Evolutionary conservation across 345 rosid species (phyloP), one percentile per base, ranked within the genome.

Genomic region (Hibiscus mutabilis): DNA sequence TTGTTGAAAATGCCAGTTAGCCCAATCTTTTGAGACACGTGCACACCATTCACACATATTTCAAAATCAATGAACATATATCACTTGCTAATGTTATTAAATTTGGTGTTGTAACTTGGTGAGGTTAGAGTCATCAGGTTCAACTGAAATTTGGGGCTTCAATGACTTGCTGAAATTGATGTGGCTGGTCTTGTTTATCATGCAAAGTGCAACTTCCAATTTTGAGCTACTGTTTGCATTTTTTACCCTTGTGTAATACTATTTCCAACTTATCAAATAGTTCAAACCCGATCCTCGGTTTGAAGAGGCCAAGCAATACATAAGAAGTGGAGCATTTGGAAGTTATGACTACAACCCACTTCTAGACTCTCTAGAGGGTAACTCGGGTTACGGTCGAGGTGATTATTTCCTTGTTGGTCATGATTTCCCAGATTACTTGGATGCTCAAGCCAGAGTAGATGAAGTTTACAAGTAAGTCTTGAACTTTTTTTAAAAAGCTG

Each of bases 381-480:
- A 94, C 82, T 82, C 97, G 16, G 98, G 98, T 53, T 94, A 79
- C 56, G 98, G 98, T 10, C 97, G 95, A 33, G 98, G 98, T 51
- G 98, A 94, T 73, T 94, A 91, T 75, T 94, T 94, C 73, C 89
- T 94, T 46, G 97, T 94, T 63, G 98, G 98, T 40, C 73, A 88
- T 66, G 98, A 94, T 81, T 94, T 94, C 78, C 84, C 93, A 4
- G 79, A 89, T 80, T 94, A 90, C 79, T 78, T 88, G 87, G 97
- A 91, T 64, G 84, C 98, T 63, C 98, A 91, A 79, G 89, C 84
- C 74, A 83, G 79, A 73, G 93, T 90, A 29, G 97, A 94, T 73
- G 89, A 86, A 77, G 89, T 91, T 55, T 94, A 91, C 88, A 89
- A 88, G 98, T 94, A 87, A 85, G 29, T 42, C 57, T 24, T 57